Conservation (phyloP, 176 grass and related monocot species). For the Eragrostis nindensis region DNA sequence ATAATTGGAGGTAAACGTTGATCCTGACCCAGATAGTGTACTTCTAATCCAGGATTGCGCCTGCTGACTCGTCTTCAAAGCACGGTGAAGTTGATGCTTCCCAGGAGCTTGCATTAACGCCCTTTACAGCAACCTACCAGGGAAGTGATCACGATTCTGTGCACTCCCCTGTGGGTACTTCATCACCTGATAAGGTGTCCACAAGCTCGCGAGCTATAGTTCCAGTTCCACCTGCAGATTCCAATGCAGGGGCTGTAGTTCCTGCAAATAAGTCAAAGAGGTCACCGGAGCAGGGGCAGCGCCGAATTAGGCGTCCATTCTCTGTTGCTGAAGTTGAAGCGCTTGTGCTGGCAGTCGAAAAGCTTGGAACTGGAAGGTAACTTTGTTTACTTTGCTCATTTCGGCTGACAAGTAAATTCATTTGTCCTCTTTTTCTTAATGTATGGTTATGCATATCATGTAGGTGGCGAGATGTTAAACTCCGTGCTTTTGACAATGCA, state of each 20-base stretch:
- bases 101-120: slow-evolving; percentile 57
- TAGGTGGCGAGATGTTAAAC: slow-evolving; percentile 98
- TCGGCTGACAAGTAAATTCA: not conserved
- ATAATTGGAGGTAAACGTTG: slow-evolving; percentile 20
- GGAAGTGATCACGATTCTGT: slow-evolving; percentile 78
- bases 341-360: slow-evolving; percentile 91
- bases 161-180: slow-evolving; percentile 53
- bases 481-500: slow-evolving; percentile 91
- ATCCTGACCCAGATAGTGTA: slow-evolving; percentile 12
- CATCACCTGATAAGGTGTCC: slow-evolving; percentile 64
- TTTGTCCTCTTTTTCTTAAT: slow-evolving; percentile 41
- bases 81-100: slow-evolving; percentile 48
- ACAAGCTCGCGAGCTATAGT: slow-evolving; percentile 57
- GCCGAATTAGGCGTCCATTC: slow-evolving; percentile 90
- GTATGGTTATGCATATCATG: slow-evolving; percentile 37
- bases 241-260: slow-evolving; percentile 56
- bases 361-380: slow-evolving; percentile 99
- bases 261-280: slow-evolving; percentile 61
- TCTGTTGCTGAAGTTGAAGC: slow-evolving; percentile 97
- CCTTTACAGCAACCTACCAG: slow-evolving; percentile 59
- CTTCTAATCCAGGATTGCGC: slow-evolving; percentile 56
- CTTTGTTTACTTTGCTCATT: slow-evolving; percentile 31
- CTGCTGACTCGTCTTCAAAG: slow-evolving; percentile 50
- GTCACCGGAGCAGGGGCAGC: slow-evolving; percentile 72
- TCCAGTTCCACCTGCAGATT: slow-evolving; percentile 46